These are phyloP conservation scores for Furcasterigmium furcatum DNA, from an alignment of 2,329 filamentous ascomycete species.

Conservation along the genomic window DNA sequence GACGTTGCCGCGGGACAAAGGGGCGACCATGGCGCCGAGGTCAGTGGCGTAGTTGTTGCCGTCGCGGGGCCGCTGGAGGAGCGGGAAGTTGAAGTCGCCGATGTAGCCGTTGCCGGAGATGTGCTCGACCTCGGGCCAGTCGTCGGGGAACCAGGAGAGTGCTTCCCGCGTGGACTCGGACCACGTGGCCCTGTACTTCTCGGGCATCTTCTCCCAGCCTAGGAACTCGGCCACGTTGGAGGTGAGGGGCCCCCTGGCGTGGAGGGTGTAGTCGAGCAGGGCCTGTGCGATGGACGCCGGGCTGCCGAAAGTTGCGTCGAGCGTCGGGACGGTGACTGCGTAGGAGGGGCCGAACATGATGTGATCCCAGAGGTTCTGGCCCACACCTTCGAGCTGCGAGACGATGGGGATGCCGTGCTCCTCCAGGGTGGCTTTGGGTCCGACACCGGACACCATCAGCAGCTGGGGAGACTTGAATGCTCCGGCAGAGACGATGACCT, in stretches of 20 bases:
- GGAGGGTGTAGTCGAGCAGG: not conserved
- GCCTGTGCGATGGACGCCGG: not conserved
- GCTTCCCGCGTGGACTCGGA: not conserved
- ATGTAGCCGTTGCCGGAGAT: slow-evolving; percentile 13
- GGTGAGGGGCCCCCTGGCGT: slow-evolving; percentile 13
- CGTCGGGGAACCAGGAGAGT: slow-evolving; percentile 18
- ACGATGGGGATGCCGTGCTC: slow-evolving; percentile 38
- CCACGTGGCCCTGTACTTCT: not conserved
- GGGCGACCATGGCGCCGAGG: slow-evolving; percentile 22
- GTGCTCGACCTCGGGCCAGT: slow-evolving; percentile 32
- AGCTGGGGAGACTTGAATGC: slow-evolving; percentile 77
- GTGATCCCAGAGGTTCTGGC: slow-evolving; percentile 68
- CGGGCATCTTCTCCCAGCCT: slow-evolving; percentile 15
- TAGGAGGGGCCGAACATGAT: slow-evolving; percentile 6
- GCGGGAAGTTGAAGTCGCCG: slow-evolving; percentile 11
- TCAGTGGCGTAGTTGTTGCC: slow-evolving; percentile 12
- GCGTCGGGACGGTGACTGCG: slow-evolving; percentile 14
- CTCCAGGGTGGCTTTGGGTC: slow-evolving; percentile 34
- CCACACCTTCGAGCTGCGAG: slow-evolving; percentile 65
- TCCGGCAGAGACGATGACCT: slow-evolving; percentile 78
- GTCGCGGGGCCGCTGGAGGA: slow-evolving; percentile 5
- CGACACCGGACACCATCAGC: slow-evolving; percentile 52
- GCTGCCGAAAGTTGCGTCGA: slow-evolving; percentile 7
- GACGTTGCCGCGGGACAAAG: slow-evolving; percentile 39
- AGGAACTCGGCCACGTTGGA: slow-evolving; percentile 16